Evolutionary conservation across 805 yeast genomes (phyloP), one percentile per base, ranked within the genome.

Genomic region (Debaryomyces maramus): DNA sequence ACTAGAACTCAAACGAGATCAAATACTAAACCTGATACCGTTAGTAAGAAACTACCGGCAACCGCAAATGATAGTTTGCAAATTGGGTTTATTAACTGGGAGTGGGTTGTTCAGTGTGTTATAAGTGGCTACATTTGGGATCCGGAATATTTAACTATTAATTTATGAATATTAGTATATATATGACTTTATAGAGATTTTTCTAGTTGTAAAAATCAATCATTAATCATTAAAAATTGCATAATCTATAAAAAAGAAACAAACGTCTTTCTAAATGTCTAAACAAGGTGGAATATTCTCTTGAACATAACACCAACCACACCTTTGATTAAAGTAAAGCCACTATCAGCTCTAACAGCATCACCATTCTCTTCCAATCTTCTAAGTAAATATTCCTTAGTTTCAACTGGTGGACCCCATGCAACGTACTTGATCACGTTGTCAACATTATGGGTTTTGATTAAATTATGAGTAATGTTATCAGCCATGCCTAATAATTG

Each of bases 401-500:
- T 89, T 67, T 91, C 97, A 51, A 80, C 66, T 40, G 96, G 95
- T 23, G 97, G 97, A 7, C 97, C 97, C 97, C 97, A 90, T 13
- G 97, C 95, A 46, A 90, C 97, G 60, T 91, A 90, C 67, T 91
- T 91, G 66, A 91, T 83, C 39, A 90, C 83, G 55, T 88, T 88
- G 45, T 75, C 79, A 32, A 78, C 85, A 32, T 78, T 72, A 49
- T 85, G 78, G 34, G 80, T 72, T 29, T 73, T 65, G 41, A 87
- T 78, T 55, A 90, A 73, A 50, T 85, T 88, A 59, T 76, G 75
- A 18, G 97, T 88, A 45, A 87, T 78, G 54, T 85, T 83, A 63
- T 90, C 98, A 37, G 96, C 95, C 97, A 90, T 91, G 26, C 98
- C 98, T 58, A 91, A 70, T 48, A 90, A 77, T 69, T 91, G 97